Percentiles rank a stretch among this genome's conserved stretches.
These are phyloP conservation scores for Ophiostoma pallidulum DNA, from an alignment of 2,329 filamentous ascomycete species.

Conservation along the genomic window DNA sequence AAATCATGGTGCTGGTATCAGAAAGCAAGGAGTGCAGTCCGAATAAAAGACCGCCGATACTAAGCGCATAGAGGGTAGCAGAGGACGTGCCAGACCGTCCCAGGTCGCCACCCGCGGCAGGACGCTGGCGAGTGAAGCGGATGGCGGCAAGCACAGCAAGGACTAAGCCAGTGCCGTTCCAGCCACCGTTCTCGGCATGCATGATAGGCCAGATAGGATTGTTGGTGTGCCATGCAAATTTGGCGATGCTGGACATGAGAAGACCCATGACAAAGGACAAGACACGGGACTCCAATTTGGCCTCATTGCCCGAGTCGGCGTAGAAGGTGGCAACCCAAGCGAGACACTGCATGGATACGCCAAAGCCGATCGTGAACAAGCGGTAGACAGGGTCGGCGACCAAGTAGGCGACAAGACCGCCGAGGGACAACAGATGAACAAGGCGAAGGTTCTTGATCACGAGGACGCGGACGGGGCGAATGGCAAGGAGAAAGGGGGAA, in stretches of 20 bases:
- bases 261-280: conserved; percentile 74
- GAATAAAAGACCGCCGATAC: conserved; percentile 78
- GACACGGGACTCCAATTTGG: conserved; percentile 70
- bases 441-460: conserved; percentile 59
- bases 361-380: conserved; percentile 72
- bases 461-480: conserved; percentile 57
- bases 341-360: conserved; percentile 69
- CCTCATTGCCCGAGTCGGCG: conserved; percentile 63
- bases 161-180: conserved; percentile 74
- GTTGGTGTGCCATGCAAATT: conserved; percentile 89
- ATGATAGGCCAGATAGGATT: conserved; percentile 96
- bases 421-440: conserved; percentile 63
- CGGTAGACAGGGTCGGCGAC: conserved; percentile 63
- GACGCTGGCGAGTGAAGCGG: conserved; percentile 60
- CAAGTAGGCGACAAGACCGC: conserved; percentile 70
- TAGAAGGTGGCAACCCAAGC: conserved; percentile 78
- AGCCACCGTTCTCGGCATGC: conserved; percentile 80
- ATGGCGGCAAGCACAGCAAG: conserved; percentile 68
- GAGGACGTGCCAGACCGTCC: conserved; percentile 12
- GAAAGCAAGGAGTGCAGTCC: conserved; percentile 86
- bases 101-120: conserved; percentile 32
- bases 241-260: conserved; percentile 75
- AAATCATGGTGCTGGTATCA: conserved; percentile 97
- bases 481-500: conserved; percentile 69
- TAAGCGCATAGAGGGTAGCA: conserved; percentile 54